These are phyloP conservation scores for Talaromyces marneffei DNA, from an alignment of 2,329 filamentous ascomycete species.

Conservation along the genomic window DNA sequence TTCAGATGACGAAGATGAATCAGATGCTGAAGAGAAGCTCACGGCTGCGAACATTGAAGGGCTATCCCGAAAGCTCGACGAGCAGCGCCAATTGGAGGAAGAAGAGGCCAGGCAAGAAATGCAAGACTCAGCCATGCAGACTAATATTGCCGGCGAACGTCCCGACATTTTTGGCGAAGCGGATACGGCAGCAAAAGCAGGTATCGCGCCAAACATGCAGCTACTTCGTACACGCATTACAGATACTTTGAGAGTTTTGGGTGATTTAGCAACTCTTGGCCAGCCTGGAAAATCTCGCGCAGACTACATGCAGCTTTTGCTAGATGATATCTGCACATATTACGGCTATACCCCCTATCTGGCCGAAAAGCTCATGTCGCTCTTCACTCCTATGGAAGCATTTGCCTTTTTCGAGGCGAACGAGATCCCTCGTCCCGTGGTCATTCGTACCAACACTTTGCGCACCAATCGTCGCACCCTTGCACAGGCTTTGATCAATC, in stretches of 20 bases:
- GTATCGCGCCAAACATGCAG: slow-evolving; percentile 83
- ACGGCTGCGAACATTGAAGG: slow-evolving; percentile 96
- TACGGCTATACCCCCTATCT: slow-evolving; percentile 93
- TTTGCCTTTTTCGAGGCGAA: slow-evolving; percentile 99
- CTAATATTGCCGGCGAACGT: slow-evolving; percentile 78
- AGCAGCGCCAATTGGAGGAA: slow-evolving; percentile 68
- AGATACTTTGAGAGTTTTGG: slow-evolving; percentile 84
- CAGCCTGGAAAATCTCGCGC: slow-evolving; percentile 75
- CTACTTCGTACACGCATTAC: slow-evolving; percentile 83
- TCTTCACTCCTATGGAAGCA: slow-evolving; percentile 88
- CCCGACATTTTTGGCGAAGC: slow-evolving; percentile 58
- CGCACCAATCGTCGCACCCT: slow-evolving; percentile 71
- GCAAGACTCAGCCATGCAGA: slow-evolving; percentile 78
- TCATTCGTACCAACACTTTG: slow-evolving; percentile 94
- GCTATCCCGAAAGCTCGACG: slow-evolving; percentile 76
- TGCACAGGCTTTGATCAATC: slow-evolving; percentile 89
- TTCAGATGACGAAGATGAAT: slow-evolving; percentile 89
- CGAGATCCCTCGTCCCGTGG: slow-evolving; percentile 86
- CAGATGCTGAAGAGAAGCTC: slow-evolving; percentile 80
- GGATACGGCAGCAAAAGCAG: slow-evolving; percentile 53
- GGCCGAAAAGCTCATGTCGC: slow-evolving; percentile 89
- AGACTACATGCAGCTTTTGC: slow-evolving; percentile 79
- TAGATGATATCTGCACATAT: slow-evolving; percentile 91
- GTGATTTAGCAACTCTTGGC: slow-evolving; percentile 75
- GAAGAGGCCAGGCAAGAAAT: slow-evolving; percentile 80